Conservation (phyloP, 768 basidiomycete species). For the Kwoniella mangroviensis region DNA sequence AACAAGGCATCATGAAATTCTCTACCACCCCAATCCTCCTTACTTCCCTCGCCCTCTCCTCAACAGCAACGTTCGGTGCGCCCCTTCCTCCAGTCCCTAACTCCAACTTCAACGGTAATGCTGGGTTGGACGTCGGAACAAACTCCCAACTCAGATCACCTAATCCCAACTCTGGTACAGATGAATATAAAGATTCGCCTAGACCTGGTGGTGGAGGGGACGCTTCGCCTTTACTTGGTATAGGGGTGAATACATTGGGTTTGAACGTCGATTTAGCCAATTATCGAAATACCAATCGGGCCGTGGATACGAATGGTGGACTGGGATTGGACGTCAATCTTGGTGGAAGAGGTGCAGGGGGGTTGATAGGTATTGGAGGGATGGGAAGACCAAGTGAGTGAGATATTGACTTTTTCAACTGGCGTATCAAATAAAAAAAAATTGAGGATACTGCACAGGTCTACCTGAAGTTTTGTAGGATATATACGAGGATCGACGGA, state of each 20-base stretch:
- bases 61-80: slow-evolving; percentile 34
- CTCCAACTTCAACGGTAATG: not conserved
- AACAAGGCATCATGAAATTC: slow-evolving; percentile 37
- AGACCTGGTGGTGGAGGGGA: not conserved
- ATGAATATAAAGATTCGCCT: slow-evolving; percentile 12
- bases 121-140: not conserved
- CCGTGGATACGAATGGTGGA: not conserved
- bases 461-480: no score
- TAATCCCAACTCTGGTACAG: slow-evolving; percentile 11
- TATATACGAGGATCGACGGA: no score
- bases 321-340: slow-evolving; percentile 2
- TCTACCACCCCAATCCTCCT: slow-evolving; percentile 42
- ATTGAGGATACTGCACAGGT: no score
- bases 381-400: slow-evolving; percentile 10
- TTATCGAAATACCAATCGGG: not conserved
- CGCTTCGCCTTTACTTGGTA: slow-evolving; percentile 13
- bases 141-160: slow-evolving; percentile 1
- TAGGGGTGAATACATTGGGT: not conserved
- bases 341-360: not conserved
- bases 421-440: no score
- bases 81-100: slow-evolving; percentile 29
- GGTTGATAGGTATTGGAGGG: slow-evolving; percentile 12
- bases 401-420: not conserved
- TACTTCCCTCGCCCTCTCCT: slow-evolving; percentile 32
- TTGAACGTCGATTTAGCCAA: slow-evolving; percentile 6